phyloP scores from a whole-genome alignment of 208 protist genomes.

The Porcisia hertigi region DNA sequence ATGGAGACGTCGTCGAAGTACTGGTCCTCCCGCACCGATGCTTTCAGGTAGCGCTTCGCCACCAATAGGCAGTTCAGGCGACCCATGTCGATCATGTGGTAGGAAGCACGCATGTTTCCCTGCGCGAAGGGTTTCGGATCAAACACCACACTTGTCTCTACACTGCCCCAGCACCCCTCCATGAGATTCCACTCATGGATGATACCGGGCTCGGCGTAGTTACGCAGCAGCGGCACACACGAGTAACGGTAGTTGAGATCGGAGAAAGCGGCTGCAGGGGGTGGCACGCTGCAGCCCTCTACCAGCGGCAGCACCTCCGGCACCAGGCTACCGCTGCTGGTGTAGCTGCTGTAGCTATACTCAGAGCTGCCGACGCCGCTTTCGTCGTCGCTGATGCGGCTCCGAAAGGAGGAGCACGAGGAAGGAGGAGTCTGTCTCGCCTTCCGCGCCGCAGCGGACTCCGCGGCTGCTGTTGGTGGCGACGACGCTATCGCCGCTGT shows the following conservation, averaged over 20 bases:
- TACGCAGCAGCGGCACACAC: slow-evolving; percentile 34
- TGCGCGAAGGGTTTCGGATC: slow-evolving; percentile 65
- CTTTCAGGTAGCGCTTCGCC: slow-evolving; percentile 76
- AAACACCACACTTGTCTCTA: slow-evolving; percentile 68
- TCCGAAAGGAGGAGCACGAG: slow-evolving; percentile 34
- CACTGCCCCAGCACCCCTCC: slow-evolving; percentile 58
- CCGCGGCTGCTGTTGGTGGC: background rate
- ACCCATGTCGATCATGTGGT: slow-evolving; percentile 76
- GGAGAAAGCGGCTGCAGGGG: slow-evolving; percentile 45
- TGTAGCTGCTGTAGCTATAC: slow-evolving; percentile 31
- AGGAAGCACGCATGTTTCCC: slow-evolving; percentile 86
- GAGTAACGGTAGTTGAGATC: slow-evolving; percentile 55
- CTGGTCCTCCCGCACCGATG: slow-evolving; percentile 54
- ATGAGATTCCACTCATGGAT: slow-evolving; percentile 78
- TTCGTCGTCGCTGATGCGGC: slow-evolving; percentile 26
- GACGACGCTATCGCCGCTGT: background rate
- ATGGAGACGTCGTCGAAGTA: slow-evolving; percentile 89
- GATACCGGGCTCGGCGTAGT: slow-evolving; percentile 56
- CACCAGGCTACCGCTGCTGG: slow-evolving; percentile 25
- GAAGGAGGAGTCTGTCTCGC: slow-evolving; percentile 9
- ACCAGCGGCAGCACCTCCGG: slow-evolving; percentile 48
- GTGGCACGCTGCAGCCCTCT: slow-evolving; percentile 45
- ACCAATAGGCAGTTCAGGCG: slow-evolving; percentile 71
- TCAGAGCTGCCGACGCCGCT: slow-evolving; percentile 31
- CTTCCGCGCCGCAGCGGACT: background rate